Conservation (phyloP, 1,139 yeast genomes). For the Diutina ranongensis region DNA sequence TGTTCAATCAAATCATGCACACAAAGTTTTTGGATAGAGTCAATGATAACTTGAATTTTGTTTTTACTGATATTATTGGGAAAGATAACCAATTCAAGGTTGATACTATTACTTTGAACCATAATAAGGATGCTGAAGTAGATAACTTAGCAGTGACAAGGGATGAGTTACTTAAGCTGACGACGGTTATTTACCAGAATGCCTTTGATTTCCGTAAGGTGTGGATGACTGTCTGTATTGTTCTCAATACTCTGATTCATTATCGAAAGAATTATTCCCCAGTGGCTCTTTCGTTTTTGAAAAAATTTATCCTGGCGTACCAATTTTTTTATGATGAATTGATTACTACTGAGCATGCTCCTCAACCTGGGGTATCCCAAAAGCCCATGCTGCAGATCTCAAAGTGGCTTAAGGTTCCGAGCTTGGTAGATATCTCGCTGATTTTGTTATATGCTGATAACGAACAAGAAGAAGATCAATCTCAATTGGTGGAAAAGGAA, state of each 20-base stretch:
- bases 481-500: conserved; percentile 21
- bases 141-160: not conserved
- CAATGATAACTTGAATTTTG: not conserved
- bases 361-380: conserved; percentile 10
- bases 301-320: conserved; percentile 22
- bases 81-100: not conserved
- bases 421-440: conserved; percentile 23
- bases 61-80: not conserved
- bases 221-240: conserved; percentile 38
- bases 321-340: conserved; percentile 21
- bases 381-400: conserved; percentile 23
- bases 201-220: conserved; percentile 44
- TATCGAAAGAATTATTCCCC: conserved; percentile 42
- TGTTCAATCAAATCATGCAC: not conserved
- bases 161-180: not conserved
- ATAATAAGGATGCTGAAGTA: conserved; percentile 2
- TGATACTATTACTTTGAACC: not conserved
- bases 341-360: conserved; percentile 9
- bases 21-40: not conserved
- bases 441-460: conserved; percentile 14
- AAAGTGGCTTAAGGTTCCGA: conserved; percentile 32
- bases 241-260: conserved; percentile 49
- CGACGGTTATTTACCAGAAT: conserved; percentile 27
- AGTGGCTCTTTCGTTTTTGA: conserved; percentile 27
- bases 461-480: conserved; percentile 9